Evolutionary conservation across 148 eudicot species (phyloP).

Genomic region (Mesembryanthemum crystallinum): DNA sequence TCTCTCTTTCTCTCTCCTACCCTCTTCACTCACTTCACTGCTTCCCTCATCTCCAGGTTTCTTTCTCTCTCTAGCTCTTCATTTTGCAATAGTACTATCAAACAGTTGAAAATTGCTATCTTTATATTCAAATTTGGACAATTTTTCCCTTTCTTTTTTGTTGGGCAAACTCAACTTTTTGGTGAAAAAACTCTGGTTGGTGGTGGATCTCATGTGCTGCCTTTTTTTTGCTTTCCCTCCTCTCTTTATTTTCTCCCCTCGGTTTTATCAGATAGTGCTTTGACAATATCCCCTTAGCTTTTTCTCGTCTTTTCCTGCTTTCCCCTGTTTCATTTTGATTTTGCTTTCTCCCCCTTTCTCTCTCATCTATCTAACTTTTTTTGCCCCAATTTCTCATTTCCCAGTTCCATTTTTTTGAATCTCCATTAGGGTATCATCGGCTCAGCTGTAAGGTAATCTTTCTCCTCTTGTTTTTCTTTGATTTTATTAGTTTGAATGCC

Average conservation of each 20-base stretch:
- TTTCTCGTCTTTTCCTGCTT: conserved; percentile 31
- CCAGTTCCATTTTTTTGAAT: conserved; percentile 17
- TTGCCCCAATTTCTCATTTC: conserved; percentile 12
- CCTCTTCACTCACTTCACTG: too few relatives aligned
- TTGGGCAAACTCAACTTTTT: not conserved
- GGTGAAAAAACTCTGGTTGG: not conserved
- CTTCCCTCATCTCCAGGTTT: not conserved
- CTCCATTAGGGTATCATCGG: not conserved
- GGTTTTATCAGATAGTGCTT: conserved; percentile 36
- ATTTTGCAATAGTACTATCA: not conserved
- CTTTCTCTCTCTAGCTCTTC: not conserved
- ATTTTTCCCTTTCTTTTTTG: not conserved
- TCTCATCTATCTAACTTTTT: not conserved
- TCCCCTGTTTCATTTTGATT: conserved; percentile 20
- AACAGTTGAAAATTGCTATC: not conserved
- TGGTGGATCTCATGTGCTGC: conserved; percentile 34
- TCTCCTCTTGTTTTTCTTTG: conserved; percentile 2
- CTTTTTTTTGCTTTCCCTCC: conserved; percentile 5
- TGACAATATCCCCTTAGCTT: conserved; percentile 24
- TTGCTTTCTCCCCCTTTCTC: not conserved
- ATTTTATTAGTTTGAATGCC: not conserved
- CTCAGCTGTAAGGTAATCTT: conserved; percentile 14
- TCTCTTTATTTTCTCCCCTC: conserved; percentile 8
- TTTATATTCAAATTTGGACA: not conserved
- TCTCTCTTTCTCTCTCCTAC: not conserved